Percentiles rank a stretch among this genome's conserved stretches.
phyloP scores from a whole-genome alignment of 2,329 filamentous ascomycete genomes.

The Cucurbitaria berberidis region DNA sequence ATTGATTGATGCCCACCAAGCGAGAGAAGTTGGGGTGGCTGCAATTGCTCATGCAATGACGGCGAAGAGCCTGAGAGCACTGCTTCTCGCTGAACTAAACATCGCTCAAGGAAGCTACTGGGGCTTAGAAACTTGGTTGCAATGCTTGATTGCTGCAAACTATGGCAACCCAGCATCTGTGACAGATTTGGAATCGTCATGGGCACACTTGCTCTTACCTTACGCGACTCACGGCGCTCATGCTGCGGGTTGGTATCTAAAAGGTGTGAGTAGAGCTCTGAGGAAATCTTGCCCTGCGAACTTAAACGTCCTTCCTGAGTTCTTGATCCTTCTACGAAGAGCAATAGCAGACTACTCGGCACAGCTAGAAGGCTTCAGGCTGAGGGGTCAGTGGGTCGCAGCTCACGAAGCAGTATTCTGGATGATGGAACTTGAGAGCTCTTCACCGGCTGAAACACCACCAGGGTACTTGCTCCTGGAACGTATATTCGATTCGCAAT shows the following conservation, averaged over 20 bases:
- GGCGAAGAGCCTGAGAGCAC: slow-evolving; percentile 24
- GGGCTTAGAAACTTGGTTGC: slow-evolving; percentile 36
- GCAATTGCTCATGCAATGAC: slow-evolving; percentile 40
- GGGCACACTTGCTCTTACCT: slow-evolving; percentile 33
- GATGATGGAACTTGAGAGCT: slow-evolving; percentile 22
- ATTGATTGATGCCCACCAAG: slow-evolving; percentile 27
- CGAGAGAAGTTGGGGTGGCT: slow-evolving; percentile 38
- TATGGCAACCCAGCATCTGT: slow-evolving; percentile 28
- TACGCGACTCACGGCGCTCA: slow-evolving; percentile 29
- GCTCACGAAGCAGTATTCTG: slow-evolving; percentile 30
- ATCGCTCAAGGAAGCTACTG: slow-evolving; percentile 36
- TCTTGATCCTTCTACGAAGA: slow-evolving; percentile 24
- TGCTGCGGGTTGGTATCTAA: slow-evolving; percentile 32
- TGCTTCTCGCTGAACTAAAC: slow-evolving; percentile 32
- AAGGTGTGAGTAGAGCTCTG: slow-evolving; percentile 29
- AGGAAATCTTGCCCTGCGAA: slow-evolving; percentile 15
- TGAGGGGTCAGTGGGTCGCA: slow-evolving; percentile 30
- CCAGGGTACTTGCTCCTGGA: slow-evolving; percentile 21
- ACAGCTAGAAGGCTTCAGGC: slow-evolving; percentile 34
- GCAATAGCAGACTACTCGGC: slow-evolving; percentile 29
- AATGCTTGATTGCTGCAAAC: slow-evolving; percentile 40
- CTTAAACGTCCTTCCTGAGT: slow-evolving; percentile 30
- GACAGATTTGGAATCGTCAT: slow-evolving; percentile 34
- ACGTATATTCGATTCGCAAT: slow-evolving; percentile 32
- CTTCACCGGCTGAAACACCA: slow-evolving; percentile 10